Evolutionary conservation across 805 yeast species (phyloP).

Genomic region (Teunomyces barrocoloradensis): DNA sequence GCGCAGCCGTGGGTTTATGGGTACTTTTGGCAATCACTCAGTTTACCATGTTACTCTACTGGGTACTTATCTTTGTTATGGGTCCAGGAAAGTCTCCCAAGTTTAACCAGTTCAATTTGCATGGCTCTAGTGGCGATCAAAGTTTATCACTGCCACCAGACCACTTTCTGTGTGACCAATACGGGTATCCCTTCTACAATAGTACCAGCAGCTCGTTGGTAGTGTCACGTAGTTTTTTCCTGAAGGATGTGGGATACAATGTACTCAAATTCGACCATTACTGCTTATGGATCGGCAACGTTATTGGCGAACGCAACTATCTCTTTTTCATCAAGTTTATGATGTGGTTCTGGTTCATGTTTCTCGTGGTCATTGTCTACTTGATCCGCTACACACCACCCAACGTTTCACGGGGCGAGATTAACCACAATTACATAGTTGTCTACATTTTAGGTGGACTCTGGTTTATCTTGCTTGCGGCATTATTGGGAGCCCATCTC

Average conservation of each 20-base stretch:
- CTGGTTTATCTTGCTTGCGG: conserved; percentile 44
- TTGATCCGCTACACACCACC: conserved; percentile 21
- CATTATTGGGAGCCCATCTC: conserved; percentile 43
- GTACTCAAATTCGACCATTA: conserved; percentile 80
- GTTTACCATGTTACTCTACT: conserved; percentile 27
- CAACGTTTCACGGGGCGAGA: conserved; percentile 20
- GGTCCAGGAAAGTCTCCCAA: conserved; percentile 59
- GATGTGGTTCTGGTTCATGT: conserved; percentile 32
- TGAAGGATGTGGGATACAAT: conserved; percentile 52
- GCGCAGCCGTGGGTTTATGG: conserved; percentile 39
- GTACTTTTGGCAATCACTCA: conserved; percentile 26
- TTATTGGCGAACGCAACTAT: conserved; percentile 69
- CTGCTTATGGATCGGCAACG: conserved; percentile 74
- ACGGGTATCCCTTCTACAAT: conserved; percentile 81
- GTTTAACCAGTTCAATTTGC: conserved; percentile 24
- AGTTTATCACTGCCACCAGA: conserved; percentile 47
- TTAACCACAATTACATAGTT: conserved; percentile 50
- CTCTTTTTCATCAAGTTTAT: conserved; percentile 55
- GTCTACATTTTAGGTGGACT: conserved; percentile 44
- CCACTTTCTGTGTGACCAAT: conserved; percentile 62
- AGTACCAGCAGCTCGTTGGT: conserved; percentile 63
- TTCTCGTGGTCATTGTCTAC: conserved; percentile 29
- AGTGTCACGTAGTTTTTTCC: conserved; percentile 69
- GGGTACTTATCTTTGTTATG: conserved; percentile 43
- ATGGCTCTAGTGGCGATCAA: conserved; percentile 6